phyloP scores from a whole-genome alignment of 2,329 filamentous ascomycete species.

The Talaromyces sp. region DNA sequence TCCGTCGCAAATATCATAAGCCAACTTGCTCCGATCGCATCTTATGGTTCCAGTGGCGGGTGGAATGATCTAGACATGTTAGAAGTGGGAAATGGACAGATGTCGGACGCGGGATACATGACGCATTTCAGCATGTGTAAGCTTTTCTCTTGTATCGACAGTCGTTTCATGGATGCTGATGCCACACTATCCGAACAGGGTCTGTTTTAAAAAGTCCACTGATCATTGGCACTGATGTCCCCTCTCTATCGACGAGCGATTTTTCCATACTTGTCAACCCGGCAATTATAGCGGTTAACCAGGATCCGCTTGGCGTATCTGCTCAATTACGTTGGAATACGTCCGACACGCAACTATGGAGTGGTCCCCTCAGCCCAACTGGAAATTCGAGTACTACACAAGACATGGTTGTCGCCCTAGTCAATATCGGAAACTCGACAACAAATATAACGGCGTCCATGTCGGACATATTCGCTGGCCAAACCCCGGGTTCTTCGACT shows the following conservation, averaged over 20 bases:
- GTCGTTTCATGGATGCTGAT: background rate
- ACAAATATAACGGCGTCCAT: background rate
- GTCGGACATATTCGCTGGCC: background rate
- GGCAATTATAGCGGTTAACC: conserved; percentile 11
- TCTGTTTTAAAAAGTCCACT: conserved; percentile 6
- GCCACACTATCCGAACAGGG: background rate
- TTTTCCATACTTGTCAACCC: conserved; percentile 8
- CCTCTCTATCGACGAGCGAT: background rate
- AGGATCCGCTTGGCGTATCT: conserved; percentile 2
- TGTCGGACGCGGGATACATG: conserved; percentile 8
- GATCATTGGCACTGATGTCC: conserved; percentile 8
- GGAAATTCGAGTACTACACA: background rate
- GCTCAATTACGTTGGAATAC: background rate
- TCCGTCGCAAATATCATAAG: conserved; percentile 5
- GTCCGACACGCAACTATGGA: background rate
- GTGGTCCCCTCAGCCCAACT: background rate
- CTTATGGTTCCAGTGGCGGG: conserved; percentile 15
- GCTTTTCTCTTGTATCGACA: background rate
- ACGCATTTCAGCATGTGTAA: conserved; percentile 3
- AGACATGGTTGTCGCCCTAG: background rate
- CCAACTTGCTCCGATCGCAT: conserved; percentile 6
- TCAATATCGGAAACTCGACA: background rate
- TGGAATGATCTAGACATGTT: conserved; percentile 13
- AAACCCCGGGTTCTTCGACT: background rate
- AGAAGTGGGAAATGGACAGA: conserved; percentile 10